phyloP scores from a whole-genome alignment of 2,329 filamentous ascomycete species.

The Biscogniauxia mediterranea region DNA sequence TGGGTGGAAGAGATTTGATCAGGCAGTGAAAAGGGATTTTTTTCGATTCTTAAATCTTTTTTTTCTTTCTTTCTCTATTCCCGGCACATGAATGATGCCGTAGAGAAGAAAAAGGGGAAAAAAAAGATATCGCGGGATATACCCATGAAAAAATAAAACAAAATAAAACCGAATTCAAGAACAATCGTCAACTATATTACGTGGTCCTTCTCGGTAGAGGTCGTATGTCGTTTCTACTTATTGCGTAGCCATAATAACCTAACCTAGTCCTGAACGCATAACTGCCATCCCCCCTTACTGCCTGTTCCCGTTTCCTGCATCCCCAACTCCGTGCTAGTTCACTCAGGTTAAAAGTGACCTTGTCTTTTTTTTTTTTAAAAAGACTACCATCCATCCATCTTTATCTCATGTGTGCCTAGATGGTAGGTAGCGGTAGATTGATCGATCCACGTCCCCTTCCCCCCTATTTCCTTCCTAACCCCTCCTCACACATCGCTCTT shows the following conservation, averaged over 20 bases:
- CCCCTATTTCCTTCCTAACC: no score
- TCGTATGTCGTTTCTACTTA: not conserved
- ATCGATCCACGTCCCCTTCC: no score
- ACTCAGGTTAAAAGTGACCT: not conserved
- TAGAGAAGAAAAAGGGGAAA: not conserved
- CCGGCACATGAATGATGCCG: not conserved
- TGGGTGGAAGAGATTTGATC: slow-evolving; percentile 9
- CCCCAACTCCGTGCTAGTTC: not conserved
- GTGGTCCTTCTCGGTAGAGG: not conserved
- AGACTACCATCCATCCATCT: no score
- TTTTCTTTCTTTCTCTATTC: no score
- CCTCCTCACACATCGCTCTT: no score
- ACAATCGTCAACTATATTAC: not conserved
- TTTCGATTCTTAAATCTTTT: not conserved
- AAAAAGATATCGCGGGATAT: slow-evolving; percentile 23
- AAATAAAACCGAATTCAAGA: not conserved
- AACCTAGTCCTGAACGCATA: not conserved
- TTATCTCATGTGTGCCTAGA: no score
- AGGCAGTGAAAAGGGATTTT: not conserved
- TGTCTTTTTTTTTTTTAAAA: no score
- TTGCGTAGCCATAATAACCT: not conserved
- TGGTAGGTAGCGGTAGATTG: no score
- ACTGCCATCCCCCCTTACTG: not conserved
- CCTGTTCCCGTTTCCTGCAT: not conserved
- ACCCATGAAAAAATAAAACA: slow-evolving; percentile 23